phyloP scores from a whole-genome alignment of 768 basidiomycete genomes.

The Boletus huronensis region DNA sequence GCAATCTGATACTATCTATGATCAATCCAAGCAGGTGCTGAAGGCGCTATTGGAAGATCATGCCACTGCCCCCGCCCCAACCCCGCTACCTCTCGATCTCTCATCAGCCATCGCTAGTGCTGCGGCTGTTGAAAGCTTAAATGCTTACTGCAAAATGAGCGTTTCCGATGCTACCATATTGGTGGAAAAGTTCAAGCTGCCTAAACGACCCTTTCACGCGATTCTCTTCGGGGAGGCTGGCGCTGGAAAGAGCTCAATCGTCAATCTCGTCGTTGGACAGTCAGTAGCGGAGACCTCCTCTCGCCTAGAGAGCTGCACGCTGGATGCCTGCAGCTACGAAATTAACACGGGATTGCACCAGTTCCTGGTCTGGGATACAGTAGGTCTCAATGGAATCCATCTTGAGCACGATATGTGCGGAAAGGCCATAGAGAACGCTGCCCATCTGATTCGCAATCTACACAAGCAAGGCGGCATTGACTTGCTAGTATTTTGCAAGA shows the following conservation, averaged over 20 bases:
- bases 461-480: slow-evolving; percentile 32
- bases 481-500: slow-evolving; percentile 38
- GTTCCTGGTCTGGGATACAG: slow-evolving; percentile 33
- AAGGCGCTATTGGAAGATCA: slow-evolving; percentile 6
- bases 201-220: slow-evolving; percentile 23
- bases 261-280: slow-evolving; percentile 37
- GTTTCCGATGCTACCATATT: slow-evolving; percentile 9
- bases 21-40: slow-evolving; percentile 15
- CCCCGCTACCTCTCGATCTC: slow-evolving; percentile 17
- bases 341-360: slow-evolving; percentile 16
- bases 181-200: slow-evolving; percentile 10
- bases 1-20: background rate
- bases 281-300: slow-evolving; percentile 25
- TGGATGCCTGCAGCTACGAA: slow-evolving; percentile 24
- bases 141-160: slow-evolving; percentile 10
- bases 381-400: slow-evolving; percentile 25
- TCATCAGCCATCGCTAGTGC: slow-evolving; percentile 2
- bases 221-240: slow-evolving; percentile 42
- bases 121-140: slow-evolving; percentile 7
- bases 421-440: slow-evolving; percentile 25
- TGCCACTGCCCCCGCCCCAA: slow-evolving; percentile 8
- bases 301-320: slow-evolving; percentile 32
- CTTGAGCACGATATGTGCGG: slow-evolving; percentile 3
- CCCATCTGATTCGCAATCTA: slow-evolving; percentile 29
- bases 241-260: slow-evolving; percentile 38